Evolutionary conservation across 331 rosid species (phyloP).

Genomic region (Quercus tomentella): DNA sequence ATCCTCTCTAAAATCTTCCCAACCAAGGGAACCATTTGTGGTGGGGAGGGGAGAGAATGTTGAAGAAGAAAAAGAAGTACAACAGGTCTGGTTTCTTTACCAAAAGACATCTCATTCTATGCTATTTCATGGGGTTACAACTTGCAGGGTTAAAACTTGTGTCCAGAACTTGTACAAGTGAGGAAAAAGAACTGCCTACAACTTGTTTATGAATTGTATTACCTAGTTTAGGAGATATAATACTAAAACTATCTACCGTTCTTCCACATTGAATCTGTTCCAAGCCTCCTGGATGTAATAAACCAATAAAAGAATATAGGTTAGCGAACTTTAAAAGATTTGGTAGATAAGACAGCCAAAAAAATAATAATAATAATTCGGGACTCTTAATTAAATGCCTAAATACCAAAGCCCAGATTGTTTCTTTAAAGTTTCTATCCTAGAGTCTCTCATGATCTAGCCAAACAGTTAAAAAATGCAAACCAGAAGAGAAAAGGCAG

Average conservation of each 20-base stretch:
- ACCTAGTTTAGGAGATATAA: neutral
- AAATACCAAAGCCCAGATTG: neutral
- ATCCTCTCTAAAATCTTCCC: too few species aligned
- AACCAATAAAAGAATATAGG: neutral
- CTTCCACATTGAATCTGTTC: slow-evolving; percentile 87
- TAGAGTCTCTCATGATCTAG: neutral
- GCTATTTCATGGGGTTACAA: neutral
- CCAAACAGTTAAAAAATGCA: neutral
- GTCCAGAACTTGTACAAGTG: neutral
- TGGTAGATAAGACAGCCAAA: neutral
- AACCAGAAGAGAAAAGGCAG: neutral
- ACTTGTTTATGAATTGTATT: neutral
- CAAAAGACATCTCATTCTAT: neutral
- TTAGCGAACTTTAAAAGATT: neutral
- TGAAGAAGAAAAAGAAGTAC: neutral
- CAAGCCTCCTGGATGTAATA: slow-evolving; percentile 72
- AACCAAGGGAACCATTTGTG: too few species aligned
- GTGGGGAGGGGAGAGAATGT: too few species aligned
- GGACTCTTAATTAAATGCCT: neutral
- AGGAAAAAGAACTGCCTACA: neutral
- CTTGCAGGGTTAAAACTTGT: neutral
- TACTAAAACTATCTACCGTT: slow-evolving; percentile 35
- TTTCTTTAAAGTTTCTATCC: neutral
- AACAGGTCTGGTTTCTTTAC: neutral
- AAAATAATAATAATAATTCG: neutral